phyloP scores from a whole-genome alignment of 768 basidiomycete species.

The Russula ochroleuca region DNA sequence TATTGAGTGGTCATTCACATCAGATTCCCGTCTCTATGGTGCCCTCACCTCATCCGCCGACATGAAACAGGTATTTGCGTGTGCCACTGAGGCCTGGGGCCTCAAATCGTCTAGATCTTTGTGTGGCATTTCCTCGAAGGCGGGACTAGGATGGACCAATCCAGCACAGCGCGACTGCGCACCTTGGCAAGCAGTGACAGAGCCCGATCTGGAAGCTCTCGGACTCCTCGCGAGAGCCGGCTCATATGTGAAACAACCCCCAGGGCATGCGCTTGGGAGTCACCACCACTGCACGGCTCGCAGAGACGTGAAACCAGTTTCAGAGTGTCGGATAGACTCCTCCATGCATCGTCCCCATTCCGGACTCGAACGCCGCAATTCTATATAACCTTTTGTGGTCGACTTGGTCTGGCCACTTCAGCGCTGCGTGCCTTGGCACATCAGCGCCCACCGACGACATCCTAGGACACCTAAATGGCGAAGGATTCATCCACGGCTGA shows the following conservation, averaged over 20 bases:
- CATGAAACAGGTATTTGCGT: background rate
- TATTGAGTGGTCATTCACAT: background rate
- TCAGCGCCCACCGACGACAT: background rate
- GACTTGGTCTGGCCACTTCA: conserved; percentile 8
- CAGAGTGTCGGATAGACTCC: background rate
- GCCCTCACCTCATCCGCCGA: background rate
- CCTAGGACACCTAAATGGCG: background rate
- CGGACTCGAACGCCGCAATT: background rate
- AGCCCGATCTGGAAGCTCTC: background rate
- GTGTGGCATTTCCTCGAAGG: background rate
- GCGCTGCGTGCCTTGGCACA: background rate
- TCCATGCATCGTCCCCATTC: background rate
- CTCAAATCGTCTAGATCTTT: background rate
- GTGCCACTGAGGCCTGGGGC: background rate
- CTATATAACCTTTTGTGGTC: background rate
- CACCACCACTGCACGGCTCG: background rate
- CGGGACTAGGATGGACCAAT: background rate
- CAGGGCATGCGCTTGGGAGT: background rate
- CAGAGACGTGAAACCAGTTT: conserved; percentile 3
- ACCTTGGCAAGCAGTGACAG: background rate
- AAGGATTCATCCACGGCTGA: conserved; percentile 1
- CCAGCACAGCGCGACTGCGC: background rate
- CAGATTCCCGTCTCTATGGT: background rate
- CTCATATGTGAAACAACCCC: background rate
- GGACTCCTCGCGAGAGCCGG: background rate